Evolutionary conservation across 805 yeast genomes (phyloP), one percentile per base, ranked within the genome.

Genomic region (Scheffersomyces coipomensis): DNA sequence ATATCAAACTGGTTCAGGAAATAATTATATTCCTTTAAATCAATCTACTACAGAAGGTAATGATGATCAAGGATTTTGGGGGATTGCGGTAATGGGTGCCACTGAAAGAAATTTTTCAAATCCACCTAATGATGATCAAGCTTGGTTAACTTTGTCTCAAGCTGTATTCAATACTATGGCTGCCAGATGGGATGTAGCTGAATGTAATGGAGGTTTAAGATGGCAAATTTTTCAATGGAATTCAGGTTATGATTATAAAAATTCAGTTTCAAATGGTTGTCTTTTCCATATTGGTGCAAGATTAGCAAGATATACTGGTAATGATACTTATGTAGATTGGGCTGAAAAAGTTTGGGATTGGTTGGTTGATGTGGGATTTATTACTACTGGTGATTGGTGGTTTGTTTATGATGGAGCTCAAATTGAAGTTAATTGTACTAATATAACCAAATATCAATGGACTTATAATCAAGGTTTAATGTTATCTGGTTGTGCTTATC

Each of bases 21-120:
- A 79, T 66, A 83, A 91, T 64, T 93, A 81, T 62, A 81, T 91
- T 62, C 97, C 97, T 4, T 67, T 80, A 44, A 88, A 88, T 61
- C 96, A 90, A 64, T 79, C 90, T 9, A 81, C 89, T 25, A 86
- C 96, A 2, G 97, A 91, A 65, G 99, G 98, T 55, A 91, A 91
- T 58, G 99, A 91, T 73, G 98, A 91, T 70, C 98, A 91, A 68
- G 96, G 87, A 2, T 88, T 91, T 60, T 91, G 98, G 98, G 98
- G 96, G 4, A 71, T 93, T 44, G 85, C 95, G 1, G 95, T 81
- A 3, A 88, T 91, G 85, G 82, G 79, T 21, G 97, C 97, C 1
- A 95, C 95, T 0, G 98, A 91, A 61, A 74, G 83, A 56, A 88
- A 88, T 64, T 89, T 89, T 57, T 68, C 87, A 1, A 79, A 83